These are phyloP conservation scores for Pseudozyma flocculosa DNA, from an alignment of 1,284 basidiomycete genomes.

Conservation along the genomic window DNA sequence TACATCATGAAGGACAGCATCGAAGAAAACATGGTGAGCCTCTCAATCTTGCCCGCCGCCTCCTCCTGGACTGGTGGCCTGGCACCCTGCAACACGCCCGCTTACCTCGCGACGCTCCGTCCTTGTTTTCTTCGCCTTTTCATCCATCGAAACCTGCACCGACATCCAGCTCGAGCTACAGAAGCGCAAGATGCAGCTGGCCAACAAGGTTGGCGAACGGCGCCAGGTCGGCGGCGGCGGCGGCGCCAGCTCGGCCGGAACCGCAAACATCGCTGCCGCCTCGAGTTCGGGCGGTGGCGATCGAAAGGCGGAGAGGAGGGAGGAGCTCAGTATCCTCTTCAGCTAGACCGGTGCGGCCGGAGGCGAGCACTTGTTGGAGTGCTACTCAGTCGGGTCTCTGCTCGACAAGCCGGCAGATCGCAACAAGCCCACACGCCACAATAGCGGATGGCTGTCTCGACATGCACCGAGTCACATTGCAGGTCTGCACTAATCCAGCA, in stretches of 20 bases:
- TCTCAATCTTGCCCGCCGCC: neutral
- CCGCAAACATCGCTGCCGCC: neutral
- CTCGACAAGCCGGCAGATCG: no score
- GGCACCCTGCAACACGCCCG: no score
- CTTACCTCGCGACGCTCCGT: no score
- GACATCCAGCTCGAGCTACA: slow-evolving; percentile 36
- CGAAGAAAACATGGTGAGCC: slow-evolving; percentile 54
- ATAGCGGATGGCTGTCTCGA: no score
- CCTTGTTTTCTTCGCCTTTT: neutral
- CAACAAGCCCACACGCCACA: no score
- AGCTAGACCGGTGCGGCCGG: slow-evolving; percentile 6
- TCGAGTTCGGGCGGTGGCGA: slow-evolving; percentile 2
- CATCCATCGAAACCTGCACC: neutral
- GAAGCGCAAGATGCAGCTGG: slow-evolving; percentile 52
- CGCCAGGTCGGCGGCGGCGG: slow-evolving; percentile 12
- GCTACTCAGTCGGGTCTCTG: no score
- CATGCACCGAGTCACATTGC: no score
- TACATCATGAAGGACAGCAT: slow-evolving; percentile 54
- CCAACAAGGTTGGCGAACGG: slow-evolving; percentile 47
- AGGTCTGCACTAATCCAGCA: no score
- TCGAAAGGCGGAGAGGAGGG: slow-evolving; percentile 27
- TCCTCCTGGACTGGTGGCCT: no score
- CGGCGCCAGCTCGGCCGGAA: neutral
- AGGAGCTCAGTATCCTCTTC: slow-evolving; percentile 46
- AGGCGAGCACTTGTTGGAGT: no score